Percentiles rank a stretch among this genome's conserved stretches.
phyloP scores from a whole-genome alignment of 371 early-diverging fungal genomes.

The Apophysomyces ossiformis region DNA sequence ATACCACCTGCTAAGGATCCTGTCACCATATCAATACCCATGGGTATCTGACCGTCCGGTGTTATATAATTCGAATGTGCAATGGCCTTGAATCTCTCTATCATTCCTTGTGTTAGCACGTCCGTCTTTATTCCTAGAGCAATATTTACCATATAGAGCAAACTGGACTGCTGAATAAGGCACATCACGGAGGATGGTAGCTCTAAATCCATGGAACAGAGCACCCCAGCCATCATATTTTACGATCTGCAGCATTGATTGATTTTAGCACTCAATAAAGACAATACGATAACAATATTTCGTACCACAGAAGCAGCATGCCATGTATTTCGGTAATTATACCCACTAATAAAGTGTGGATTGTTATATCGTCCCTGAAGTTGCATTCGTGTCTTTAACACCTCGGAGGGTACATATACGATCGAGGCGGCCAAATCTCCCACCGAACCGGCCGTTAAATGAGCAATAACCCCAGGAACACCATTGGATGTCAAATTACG shows the following conservation, averaged over 20 bases:
- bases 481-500: constrained; percentile 59
- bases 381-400: constrained; percentile 82
- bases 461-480: constrained; percentile 65
- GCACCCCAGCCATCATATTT: constrained; percentile 67
- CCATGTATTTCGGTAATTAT: constrained; percentile 75
- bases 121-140: not conserved
- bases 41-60: constrained; percentile 44
- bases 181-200: constrained; percentile 72
- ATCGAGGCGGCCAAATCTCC: constrained; percentile 78
- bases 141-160: constrained; percentile 65
- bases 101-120: not conserved
- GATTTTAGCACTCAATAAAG: not conserved
- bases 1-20: constrained; percentile 72
- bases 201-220: constrained; percentile 70
- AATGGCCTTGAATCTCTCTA: constrained; percentile 56
- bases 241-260: constrained; percentile 48
- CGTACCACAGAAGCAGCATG: constrained; percentile 72
- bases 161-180: constrained; percentile 78
- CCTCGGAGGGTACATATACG: constrained; percentile 82
- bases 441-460: constrained; percentile 73
- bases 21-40: constrained; percentile 58
- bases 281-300: not conserved
- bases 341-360: constrained; percentile 75
- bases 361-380: constrained; percentile 82
- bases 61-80: constrained; percentile 33